These are phyloP conservation scores for Malus hybrid DNA, from an alignment of 331 rosid genomes.

Conservation along the genomic window DNA sequence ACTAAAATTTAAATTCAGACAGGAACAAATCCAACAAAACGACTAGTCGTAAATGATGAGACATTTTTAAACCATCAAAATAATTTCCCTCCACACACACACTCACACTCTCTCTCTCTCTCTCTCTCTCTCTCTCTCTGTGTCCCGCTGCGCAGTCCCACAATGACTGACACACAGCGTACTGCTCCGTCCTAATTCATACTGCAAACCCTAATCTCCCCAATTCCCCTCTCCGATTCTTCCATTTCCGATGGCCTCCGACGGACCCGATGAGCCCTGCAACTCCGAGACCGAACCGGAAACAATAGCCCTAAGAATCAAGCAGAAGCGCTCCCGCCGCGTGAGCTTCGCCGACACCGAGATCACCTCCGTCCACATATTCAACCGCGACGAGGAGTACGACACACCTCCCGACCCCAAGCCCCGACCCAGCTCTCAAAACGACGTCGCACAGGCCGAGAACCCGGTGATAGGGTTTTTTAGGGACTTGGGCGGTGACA, in stretches of 20 bases:
- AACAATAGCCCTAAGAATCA: slow-evolving; percentile 26
- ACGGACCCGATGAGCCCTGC: slow-evolving; percentile 28
- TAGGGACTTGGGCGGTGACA: too few species aligned
- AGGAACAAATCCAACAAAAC: not conserved
- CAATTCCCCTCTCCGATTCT: not conserved
- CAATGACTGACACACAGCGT: not conserved
- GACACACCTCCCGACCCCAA: slow-evolving; percentile 40
- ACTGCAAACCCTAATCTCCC: slow-evolving; percentile 7
- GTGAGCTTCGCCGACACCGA: slow-evolving; percentile 95
- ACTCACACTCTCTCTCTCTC: not conserved
- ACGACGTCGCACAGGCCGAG: slow-evolving; percentile 11
- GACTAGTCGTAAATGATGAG: not conserved
- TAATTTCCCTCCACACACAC: slow-evolving; percentile 12
- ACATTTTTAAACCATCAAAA: not conserved
- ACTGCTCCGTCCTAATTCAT: not conserved
- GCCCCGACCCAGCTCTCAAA: slow-evolving; percentile 27
- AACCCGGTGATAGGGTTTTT: slow-evolving; percentile 33
- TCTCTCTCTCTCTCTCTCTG: not conserved
- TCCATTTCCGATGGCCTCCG: slow-evolving; percentile 36
- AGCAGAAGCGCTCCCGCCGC: slow-evolving; percentile 69
- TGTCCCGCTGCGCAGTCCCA: not conserved
- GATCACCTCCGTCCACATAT: slow-evolving; percentile 86
- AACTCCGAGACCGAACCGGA: slow-evolving; percentile 57
- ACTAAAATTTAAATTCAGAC: not conserved
- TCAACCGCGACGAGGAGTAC: slow-evolving; percentile 62